Conservation (phyloP, 2,329 filamentous ascomycete genomes). For the Fusarium cicatricum region DNA sequence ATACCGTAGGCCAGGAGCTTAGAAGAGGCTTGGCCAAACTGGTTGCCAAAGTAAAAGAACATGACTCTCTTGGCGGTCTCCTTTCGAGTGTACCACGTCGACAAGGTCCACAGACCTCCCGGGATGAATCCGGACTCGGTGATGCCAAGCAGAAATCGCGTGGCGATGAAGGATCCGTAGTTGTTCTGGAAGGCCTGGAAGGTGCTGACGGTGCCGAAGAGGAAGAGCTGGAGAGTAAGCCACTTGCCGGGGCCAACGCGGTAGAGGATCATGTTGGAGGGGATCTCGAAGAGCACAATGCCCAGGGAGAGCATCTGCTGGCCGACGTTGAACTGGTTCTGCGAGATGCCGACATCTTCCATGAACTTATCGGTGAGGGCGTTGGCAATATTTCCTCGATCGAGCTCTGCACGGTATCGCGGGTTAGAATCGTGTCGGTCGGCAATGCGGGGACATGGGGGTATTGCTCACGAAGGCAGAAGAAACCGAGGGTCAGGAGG, state of each 20-base stretch:
- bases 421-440: background rate
- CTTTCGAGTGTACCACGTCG: constrained; percentile 62
- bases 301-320: constrained; percentile 60
- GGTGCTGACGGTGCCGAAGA: constrained; percentile 61
- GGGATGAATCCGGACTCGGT: constrained; percentile 65
- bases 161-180: constrained; percentile 57
- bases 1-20: constrained; percentile 56
- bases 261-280: constrained; percentile 49
- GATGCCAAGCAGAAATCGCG: constrained; percentile 61
- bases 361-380: constrained; percentile 60
- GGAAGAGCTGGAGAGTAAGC: constrained; percentile 61
- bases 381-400: constrained; percentile 55
- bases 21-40: constrained; percentile 53
- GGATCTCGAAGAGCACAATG: constrained; percentile 56
- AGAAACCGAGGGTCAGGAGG: constrained; percentile 52
- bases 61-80: constrained; percentile 62
- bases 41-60: constrained; percentile 65
- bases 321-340: constrained; percentile 61
- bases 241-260: constrained; percentile 56
- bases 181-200: constrained; percentile 62
- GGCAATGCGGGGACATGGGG: background rate
- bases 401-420: constrained; percentile 43
- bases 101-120: constrained; percentile 59
- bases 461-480: constrained; percentile 50
- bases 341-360: constrained; percentile 57